Evolutionary conservation across 257 asterid genomes (phyloP), one percentile per base, ranked within the genome.

Genomic region (Solanum sparsipilum): DNA sequence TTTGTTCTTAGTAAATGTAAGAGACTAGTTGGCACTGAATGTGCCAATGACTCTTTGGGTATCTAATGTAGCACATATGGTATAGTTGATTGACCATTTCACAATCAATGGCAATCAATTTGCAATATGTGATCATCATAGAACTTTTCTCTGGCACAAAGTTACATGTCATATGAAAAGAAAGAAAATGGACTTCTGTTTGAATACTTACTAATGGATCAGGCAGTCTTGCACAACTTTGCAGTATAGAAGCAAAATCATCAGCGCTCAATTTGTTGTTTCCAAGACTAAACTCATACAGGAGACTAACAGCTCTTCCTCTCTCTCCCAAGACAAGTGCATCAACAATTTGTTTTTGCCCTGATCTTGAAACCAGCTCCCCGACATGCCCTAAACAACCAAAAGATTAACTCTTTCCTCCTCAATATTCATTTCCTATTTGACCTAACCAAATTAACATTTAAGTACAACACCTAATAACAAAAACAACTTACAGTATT

Each of bases 141-240:
- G 41, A 46, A 48, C 68, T 82, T 31, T 81, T 82, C 86, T 29
- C 70, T 20, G 35, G 86, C 31, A 39, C 60, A 87, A 75, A 36
- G 16, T n/a, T 87, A 75, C 56, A 72, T 38, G 36, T 44, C 56
- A 79, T 27, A 67, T 63, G 48, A 83, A 29, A 87, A 85, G 60
- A 79, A 70, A 86, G 36, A 84, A 85, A 32, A 13, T 27, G 65
- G 72, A 46, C 2, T 10, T 48, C 83, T 31, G 25, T 52, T 71
- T 68, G 88, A 87, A 86, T 86, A 65, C 92, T 74, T 90, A 95
- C 99, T 96, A 94, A 87, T 85, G 98, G 97, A 91, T 96, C 98
- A 36, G 95, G 98, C 87, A 89, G 88, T 86, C 90, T 89, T 12
- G 98, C 96, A 91, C 98, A 96, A 88, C 91, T 90, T 84, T 90